Conservation (phyloP, 2,329 filamentous ascomycete genomes). For the Phaeophleospora eucalypticola region DNA sequence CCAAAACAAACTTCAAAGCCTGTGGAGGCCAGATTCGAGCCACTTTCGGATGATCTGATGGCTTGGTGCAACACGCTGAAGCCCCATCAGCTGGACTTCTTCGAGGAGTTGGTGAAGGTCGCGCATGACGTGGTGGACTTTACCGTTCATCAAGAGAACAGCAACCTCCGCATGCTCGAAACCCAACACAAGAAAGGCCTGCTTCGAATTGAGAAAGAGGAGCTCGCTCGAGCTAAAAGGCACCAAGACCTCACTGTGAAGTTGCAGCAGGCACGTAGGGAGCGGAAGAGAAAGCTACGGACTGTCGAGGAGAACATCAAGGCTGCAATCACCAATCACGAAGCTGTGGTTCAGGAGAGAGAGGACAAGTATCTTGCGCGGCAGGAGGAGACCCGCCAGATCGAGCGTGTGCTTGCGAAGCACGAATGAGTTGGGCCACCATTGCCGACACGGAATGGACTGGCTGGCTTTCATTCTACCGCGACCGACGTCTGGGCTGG, state of each 20-base stretch:
- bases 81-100: slow-evolving; percentile 38
- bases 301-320: background rate
- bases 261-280: slow-evolving; percentile 25
- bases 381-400: background rate
- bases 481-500: no score
- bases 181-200: slow-evolving; percentile 42
- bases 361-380: background rate
- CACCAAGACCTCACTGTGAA: slow-evolving; percentile 25
- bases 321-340: background rate
- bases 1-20: background rate
- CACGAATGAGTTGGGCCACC: no score
- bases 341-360: background rate
- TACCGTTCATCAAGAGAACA: slow-evolving; percentile 45
- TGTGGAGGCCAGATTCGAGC: background rate
- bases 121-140: slow-evolving; percentile 42
- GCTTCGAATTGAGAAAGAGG: slow-evolving; percentile 40
- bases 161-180: slow-evolving; percentile 41
- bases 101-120: slow-evolving; percentile 37
- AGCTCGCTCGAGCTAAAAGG: slow-evolving; percentile 38
- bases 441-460: no score
- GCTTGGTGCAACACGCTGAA: slow-evolving; percentile 39
- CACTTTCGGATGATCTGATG: slow-evolving; percentile 27
- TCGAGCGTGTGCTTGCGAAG: background rate
- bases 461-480: no score
- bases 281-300: slow-evolving; percentile 1